phyloP scores from a whole-genome alignment of 108 stramenopile genomes.

The Aurantiochytrium sp. region DNA sequence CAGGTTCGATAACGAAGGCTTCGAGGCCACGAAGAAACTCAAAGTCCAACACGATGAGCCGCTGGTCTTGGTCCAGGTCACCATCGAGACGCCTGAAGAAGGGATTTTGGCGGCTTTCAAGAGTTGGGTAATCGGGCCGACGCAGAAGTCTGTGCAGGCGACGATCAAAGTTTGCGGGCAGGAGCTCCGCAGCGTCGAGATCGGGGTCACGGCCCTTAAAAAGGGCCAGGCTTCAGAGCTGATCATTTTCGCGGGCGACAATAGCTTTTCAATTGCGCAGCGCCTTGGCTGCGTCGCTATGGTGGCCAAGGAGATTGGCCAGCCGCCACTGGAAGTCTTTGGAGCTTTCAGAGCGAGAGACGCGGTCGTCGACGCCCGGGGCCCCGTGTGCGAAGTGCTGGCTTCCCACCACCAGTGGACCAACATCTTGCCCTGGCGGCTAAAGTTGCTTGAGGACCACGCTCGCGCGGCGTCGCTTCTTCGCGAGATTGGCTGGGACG shows the following conservation, averaged over 20 bases:
- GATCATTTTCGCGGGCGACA: no score
- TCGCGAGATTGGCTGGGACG: not conserved
- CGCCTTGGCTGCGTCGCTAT: not conserved
- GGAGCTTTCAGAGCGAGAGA: no score
- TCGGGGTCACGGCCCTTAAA: no score
- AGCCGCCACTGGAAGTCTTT: no score
- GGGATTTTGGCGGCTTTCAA: not conserved
- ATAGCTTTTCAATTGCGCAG: no score
- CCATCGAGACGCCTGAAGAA: not conserved
- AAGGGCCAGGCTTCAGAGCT: no score
- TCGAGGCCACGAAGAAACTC: not conserved
- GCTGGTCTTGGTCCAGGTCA: not conserved
- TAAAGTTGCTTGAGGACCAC: not conserved
- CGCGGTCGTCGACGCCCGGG: no score
- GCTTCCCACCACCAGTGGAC: not conserved
- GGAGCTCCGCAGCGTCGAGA: no score
- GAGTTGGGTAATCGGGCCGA: no score
- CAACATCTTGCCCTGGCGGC: not conserved
- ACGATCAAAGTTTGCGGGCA: not conserved
- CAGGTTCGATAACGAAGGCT: not conserved
- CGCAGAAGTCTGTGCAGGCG: not conserved
- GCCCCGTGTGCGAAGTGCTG: not conserved
- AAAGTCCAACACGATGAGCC: not conserved
- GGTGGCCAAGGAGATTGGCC: no score
- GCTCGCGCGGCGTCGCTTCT: not conserved